Evolutionary conservation across 345 rosid genomes (phyloP).

Genomic region (Xanthoceras sorbifolium): DNA sequence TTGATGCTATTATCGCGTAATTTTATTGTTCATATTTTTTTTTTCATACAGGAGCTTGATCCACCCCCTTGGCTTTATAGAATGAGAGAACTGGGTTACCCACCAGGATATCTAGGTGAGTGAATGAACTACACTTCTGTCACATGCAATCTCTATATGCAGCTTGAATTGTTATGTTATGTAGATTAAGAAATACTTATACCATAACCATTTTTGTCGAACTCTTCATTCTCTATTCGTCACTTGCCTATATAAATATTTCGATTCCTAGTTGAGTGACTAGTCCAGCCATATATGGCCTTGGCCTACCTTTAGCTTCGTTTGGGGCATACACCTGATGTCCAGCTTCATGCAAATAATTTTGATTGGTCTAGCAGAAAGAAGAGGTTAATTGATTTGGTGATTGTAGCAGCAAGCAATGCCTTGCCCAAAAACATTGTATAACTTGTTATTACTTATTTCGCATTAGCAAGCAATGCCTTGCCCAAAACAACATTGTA

Average conservation of each 20-base stretch:
- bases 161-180: not conserved
- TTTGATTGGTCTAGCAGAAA: not conserved
- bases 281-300: not conserved
- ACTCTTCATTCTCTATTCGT: no score
- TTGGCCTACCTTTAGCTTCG: not conserved
- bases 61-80: conserved; percentile 98
- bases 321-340: not conserved
- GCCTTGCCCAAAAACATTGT: not conserved
- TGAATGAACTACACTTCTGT: not conserved
- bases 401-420: not conserved
- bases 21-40: not conserved
- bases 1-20: not conserved
- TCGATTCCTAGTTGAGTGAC: no score
- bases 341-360: not conserved
- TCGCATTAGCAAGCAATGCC: not conserved
- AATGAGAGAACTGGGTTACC: conserved; percentile 97
- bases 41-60: conserved; percentile 73
- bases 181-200: not conserved
- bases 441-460: not conserved
- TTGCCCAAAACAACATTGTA: not conserved
- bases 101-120: conserved; percentile 91
- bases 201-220: no score
- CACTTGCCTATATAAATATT: no score
- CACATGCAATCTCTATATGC: not conserved
- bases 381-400: not conserved